A percentile compares a stretch with the other conserved stretches of the same genome.
These are phyloP conservation scores for Cercospora beticola DNA, from an alignment of 2,329 filamentous ascomycete species.

Conservation along the genomic window DNA sequence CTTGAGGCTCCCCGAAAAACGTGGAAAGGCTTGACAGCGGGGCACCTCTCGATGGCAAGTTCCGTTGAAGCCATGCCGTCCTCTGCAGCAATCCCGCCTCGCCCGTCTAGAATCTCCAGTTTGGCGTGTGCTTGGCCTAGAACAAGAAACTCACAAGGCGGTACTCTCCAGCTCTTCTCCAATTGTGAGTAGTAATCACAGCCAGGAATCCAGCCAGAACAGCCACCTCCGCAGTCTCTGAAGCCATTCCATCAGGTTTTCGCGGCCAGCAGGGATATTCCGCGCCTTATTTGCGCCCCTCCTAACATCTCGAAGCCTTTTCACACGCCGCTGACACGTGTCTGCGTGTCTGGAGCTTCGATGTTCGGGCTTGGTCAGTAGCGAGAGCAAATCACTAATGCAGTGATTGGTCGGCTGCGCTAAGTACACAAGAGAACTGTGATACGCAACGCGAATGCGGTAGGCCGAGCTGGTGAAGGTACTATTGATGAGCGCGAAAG, in stretches of 20 bases:
- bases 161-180: slow-evolving; percentile 4
- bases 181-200: not conserved
- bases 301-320: not conserved
- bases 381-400: not conserved
- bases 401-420: not conserved
- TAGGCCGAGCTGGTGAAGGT: not conserved
- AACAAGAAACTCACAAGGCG: slow-evolving; percentile 1
- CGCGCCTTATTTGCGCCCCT: not conserved
- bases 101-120: not conserved
- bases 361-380: not conserved
- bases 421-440: not conserved
- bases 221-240: slow-evolving; percentile 7
- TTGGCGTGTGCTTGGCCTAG: not conserved
- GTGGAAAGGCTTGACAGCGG: not conserved
- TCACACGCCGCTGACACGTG: slow-evolving; percentile 2
- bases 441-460: slow-evolving; percentile 1
- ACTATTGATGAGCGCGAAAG: slow-evolving; percentile 1
- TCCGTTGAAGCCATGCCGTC: not conserved
- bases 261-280: not conserved
- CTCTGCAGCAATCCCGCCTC: not conserved
- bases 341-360: not conserved
- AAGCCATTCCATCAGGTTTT: slow-evolving; percentile 7
- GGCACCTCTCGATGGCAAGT: not conserved
- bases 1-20: not conserved
- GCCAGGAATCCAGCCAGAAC: not conserved